These are phyloP conservation scores for Sonneratia alba DNA, from an alignment of 345 rosid species.

Conservation along the genomic window DNA sequence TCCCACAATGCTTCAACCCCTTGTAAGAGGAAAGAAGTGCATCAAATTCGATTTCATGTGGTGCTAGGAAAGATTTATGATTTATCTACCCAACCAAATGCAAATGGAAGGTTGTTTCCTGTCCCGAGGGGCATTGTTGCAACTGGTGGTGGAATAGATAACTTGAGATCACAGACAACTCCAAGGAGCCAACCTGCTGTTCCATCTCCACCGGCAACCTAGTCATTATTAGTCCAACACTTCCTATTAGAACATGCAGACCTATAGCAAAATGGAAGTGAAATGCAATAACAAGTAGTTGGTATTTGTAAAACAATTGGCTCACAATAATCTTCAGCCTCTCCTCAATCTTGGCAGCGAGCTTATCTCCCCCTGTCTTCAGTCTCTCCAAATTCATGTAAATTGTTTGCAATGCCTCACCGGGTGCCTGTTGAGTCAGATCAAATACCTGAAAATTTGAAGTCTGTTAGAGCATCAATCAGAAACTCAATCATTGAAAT, in stretches of 20 bases:
- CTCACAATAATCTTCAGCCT: slow-evolving; percentile 65
- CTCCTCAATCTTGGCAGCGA: slow-evolving; percentile 39
- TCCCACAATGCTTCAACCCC: background rate
- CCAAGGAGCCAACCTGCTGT: slow-evolving; percentile 98
- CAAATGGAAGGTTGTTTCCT: slow-evolving; percentile 91
- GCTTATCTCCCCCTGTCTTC: slow-evolving; percentile 30
- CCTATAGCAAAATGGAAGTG: background rate
- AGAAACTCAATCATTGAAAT: background rate
- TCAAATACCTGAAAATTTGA: slow-evolving; percentile 55
- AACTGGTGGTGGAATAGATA: slow-evolving; percentile 80
- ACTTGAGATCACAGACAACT: slow-evolving; percentile 79
- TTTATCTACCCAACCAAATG: slow-evolving; percentile 74
- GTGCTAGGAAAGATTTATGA: no score
- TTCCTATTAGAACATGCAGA: background rate
- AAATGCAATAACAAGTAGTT: background rate
- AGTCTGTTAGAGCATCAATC: background rate
- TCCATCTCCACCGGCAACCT: slow-evolving; percentile 99
- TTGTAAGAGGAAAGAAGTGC: no score
- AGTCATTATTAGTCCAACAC: background rate
- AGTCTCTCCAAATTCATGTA: slow-evolving; percentile 55
- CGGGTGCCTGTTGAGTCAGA: slow-evolving; percentile 59
- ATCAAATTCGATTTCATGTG: no score
- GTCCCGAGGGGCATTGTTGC: slow-evolving; percentile 92
- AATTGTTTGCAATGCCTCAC: slow-evolving; percentile 38
- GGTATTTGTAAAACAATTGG: background rate